Base-by-base conservation (phyloP, 108 stramenopile species). In the Skeletonema potamos region DNA sequence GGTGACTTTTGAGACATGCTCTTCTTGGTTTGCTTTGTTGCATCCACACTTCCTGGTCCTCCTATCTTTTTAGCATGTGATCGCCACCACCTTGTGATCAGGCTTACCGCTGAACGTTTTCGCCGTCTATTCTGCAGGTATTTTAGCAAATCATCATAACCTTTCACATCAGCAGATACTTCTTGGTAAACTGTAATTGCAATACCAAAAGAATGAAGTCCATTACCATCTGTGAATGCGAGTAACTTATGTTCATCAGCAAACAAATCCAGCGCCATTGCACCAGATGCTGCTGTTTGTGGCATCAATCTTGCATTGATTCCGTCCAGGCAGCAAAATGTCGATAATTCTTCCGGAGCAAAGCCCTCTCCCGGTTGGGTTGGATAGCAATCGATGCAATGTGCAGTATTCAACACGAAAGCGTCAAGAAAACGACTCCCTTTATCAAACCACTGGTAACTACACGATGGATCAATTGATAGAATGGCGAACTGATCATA, bases 121-220 rank as follows among this genome's bases (percentile, higher is more conserved):
- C 37, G 12, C 27, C 43, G 56, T 43, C 46, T 41, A 3, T 13
- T 9, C 27, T 27, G 43, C 20, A 58, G 22, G 11, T 17, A 13
- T 20, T 27, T 0, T 9, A 56, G 17, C 11, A 67, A 60, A 22
- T 32, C 2, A 12, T 46, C 15, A 15, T 27, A 8, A 26, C 20
- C 41, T 24, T 29, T 11, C 13, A 33, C n/a, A 67, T 27, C 24
- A 6, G 18, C 11, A 26, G 58, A 59, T n/a, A 34, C 26, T 28
- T 74, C 66, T 32, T 58, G 20, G 20, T 17, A 60, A 39, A 74
- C 58, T 20, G 73, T 67, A 34, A 74, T 74, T n/a, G 66, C 65
- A 13, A 74, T 32, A n/a, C 73, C 73, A 58, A 66, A 66, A 0
- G 26, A 44, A 4, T 58, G 36, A 0, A 18, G 27, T 15, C 73